Evolutionary conservation across 2,329 filamentous ascomycete species (phyloP), one percentile per base, ranked within the genome.

Genomic region (Sclerotinia nivalis): DNA sequence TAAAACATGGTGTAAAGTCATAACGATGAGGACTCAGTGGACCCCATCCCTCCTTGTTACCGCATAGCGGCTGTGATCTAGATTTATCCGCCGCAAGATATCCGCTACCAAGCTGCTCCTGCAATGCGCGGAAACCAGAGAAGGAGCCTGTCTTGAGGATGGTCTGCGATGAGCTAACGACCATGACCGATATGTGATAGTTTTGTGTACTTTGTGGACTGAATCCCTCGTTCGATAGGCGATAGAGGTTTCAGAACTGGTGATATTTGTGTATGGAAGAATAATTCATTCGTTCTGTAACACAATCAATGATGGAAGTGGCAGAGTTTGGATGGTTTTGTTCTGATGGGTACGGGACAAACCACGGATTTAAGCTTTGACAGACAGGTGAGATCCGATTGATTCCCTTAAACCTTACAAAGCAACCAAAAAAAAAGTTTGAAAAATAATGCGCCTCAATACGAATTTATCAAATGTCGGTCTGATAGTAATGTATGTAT

Each of bases 1-100:
- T 89, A 79, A 99, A 99, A 83, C 96, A 99, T 54, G 96, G 95
- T 22, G 96, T 98, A 77, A 99, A 93, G 82, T 99, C 96, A 81
- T 93, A 97, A 80, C 95, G 87, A 74, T 89, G 85, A 49, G 90
- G 89, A 81, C 93, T 97, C 79, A 99, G 79, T 31, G 96, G 96
- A 1, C 96, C 96, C 96, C 96, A 99, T 77, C 96, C 96, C 81
- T 98, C 95, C 68, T 85, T 84, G 81, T 97, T 96, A 80, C 91
- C 88, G 82, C 95, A 98, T 80, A 97, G 84, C 70, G 92, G 89
- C 79, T 96, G 91, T 74, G 65, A 61, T 31, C 65, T 65, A 66
- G 75, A 73, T 66, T 73, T 74, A 62, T 80, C 80, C 28, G 82
- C 79, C 47, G 77, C 84, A 72, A 93, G 85, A 80, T 92, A 93